Evolutionary conservation across 1,284 basidiomycete genomes (phyloP).

Genomic region (Boletus subluridellus): DNA sequence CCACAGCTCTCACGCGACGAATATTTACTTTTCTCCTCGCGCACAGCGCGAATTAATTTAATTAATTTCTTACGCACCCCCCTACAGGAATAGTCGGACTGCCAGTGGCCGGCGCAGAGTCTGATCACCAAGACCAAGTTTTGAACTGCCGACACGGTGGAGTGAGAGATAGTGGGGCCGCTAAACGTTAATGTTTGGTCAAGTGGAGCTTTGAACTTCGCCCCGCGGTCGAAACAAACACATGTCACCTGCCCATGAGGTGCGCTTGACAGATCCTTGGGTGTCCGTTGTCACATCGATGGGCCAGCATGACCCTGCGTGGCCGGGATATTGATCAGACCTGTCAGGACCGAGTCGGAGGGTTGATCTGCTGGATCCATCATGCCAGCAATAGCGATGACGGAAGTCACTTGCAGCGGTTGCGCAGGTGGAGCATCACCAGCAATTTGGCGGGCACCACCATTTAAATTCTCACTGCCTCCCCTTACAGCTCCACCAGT

Average conservation of each 20-base stretch:
- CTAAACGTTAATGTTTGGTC: background rate
- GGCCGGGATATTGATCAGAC: background rate
- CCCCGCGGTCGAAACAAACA: background rate
- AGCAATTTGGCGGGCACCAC: constrained; percentile 17
- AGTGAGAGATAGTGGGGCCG: background rate
- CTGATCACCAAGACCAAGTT: background rate
- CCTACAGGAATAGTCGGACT: too few relatives aligned
- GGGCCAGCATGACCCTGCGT: background rate
- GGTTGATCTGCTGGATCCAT: background rate
- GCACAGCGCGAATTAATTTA: too few relatives aligned
- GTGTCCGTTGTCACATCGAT: background rate
- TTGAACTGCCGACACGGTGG: background rate
- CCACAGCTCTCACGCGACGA: too few relatives aligned
- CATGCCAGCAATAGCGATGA: constrained; percentile 1
- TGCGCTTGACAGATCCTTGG: background rate
- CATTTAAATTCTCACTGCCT: constrained; percentile 28
- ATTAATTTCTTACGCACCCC: too few relatives aligned
- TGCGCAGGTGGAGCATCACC: constrained; percentile 27
- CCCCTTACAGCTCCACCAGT: constrained; percentile 7
- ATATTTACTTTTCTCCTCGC: too few relatives aligned
- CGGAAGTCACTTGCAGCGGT: constrained; percentile 8
- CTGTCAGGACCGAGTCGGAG: background rate
- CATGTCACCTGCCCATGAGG: background rate
- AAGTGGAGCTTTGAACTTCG: constrained; percentile 14
- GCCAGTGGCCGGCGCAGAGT: too few relatives aligned